Evolutionary conservation across 2,329 filamentous ascomycete species (phyloP).

Genomic region (Fusarium mangiferae): DNA sequence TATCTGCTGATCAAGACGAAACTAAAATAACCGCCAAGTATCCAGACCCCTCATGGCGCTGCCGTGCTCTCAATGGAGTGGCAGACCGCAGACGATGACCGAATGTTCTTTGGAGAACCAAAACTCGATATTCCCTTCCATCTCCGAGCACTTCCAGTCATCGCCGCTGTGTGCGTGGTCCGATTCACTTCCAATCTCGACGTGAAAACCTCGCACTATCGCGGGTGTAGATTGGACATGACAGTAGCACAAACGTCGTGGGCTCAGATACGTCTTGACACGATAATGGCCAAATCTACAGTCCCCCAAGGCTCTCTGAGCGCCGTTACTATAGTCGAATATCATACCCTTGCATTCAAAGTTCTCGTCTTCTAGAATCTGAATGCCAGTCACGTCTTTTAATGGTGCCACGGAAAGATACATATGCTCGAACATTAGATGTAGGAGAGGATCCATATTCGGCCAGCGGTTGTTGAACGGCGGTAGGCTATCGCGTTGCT

Average conservation of each 20-base stretch:
- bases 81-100: background rate
- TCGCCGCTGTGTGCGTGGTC: background rate
- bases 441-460: background rate
- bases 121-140: constrained; percentile 4
- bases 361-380: background rate
- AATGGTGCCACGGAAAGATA: background rate
- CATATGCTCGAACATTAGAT: background rate
- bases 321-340: background rate
- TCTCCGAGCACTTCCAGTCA: constrained; percentile 3
- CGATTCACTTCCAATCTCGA: background rate
- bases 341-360: constrained; percentile 2
- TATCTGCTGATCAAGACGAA: background rate
- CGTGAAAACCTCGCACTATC: background rate
- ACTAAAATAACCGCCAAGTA: background rate
- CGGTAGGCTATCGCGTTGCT: background rate
- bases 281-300: background rate
- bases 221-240: background rate
- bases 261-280: background rate
- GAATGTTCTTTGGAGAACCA: constrained; percentile 13
- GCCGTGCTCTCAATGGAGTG: background rate
- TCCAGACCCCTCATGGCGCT: background rate
- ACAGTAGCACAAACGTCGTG: background rate
- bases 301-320: background rate
- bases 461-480: background rate
- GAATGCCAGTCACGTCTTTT: background rate